phyloP scores from a whole-genome alignment of 2,329 filamentous ascomycete genomes.

The Colletotrichum simmondsii region DNA sequence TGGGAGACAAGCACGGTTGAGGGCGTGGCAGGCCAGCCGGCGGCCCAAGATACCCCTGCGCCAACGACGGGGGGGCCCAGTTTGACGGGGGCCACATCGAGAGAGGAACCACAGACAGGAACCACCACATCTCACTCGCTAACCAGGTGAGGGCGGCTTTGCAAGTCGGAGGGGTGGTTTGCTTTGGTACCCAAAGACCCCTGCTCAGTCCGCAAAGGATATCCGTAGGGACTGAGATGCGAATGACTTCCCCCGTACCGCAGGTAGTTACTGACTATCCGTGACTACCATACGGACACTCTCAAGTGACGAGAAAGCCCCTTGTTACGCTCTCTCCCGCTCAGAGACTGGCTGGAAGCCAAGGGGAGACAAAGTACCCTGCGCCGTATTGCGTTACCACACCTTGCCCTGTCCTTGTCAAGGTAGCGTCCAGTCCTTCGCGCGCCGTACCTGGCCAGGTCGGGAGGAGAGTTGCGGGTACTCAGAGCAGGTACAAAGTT shows the following conservation, averaged over 20 bases:
- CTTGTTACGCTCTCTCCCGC: neutral
- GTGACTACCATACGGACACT: neutral
- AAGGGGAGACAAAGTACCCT: conserved; percentile 10
- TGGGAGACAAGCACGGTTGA: conserved; percentile 27
- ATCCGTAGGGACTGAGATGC: neutral
- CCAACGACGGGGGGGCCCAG: conserved; percentile 6
- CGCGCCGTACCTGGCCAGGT: conserved; percentile 31
- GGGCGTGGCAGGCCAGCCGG: conserved; percentile 30
- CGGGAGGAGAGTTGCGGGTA: conserved; percentile 24
- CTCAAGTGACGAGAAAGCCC: neutral
- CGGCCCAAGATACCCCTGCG: conserved; percentile 36
- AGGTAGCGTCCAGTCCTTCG: conserved; percentile 15
- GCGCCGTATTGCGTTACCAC: conserved; percentile 12
- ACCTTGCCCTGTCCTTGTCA: conserved; percentile 25
- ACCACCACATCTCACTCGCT: conserved; percentile 29
- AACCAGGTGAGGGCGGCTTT: neutral
- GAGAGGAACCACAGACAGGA: conserved; percentile 24
- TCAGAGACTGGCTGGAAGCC: neutral
- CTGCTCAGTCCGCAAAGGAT: neutral
- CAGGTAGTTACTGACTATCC: neutral
- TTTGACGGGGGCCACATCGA: conserved; percentile 20
- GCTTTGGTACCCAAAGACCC: conserved; percentile 7
- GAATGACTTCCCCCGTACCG: neutral
- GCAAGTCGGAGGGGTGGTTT: neutral
- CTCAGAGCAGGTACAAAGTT: conserved; percentile 16